phyloP scores from a whole-genome alignment of 345 rosid species.

The Lepidium didymum region DNA sequence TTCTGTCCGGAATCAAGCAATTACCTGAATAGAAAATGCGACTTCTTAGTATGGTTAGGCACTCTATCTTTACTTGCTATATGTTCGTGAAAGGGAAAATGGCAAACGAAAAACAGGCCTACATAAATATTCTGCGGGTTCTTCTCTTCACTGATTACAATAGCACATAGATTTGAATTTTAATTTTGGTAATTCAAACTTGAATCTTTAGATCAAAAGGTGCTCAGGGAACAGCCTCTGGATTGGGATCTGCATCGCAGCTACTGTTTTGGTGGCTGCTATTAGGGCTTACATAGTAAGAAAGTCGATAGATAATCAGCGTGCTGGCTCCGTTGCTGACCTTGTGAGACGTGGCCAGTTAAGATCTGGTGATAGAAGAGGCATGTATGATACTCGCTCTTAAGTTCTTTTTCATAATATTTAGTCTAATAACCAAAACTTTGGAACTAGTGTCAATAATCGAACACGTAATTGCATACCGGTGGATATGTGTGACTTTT shows the following conservation, averaged over 20 bases:
- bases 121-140: neutral
- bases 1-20: neutral
- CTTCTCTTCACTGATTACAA: neutral
- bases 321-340: constrained; percentile 83
- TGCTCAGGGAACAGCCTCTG: constrained; percentile 30
- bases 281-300: constrained; percentile 39
- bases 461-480: neutral
- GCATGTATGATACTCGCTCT: constrained; percentile 71
- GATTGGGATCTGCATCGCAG: constrained; percentile 41
- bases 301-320: constrained; percentile 38
- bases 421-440: neutral
- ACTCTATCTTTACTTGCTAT: neutral
- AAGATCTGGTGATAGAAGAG: constrained; percentile 91
- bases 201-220: constrained; percentile 38
- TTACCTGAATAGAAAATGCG: neutral
- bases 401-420: neutral
- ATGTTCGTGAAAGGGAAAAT: neutral
- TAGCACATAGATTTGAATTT: neutral
- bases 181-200: neutral
- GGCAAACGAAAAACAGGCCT: neutral
- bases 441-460: neutral
- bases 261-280: constrained; percentile 48
- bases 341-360: constrained; percentile 97
- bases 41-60: neutral
- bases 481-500: neutral